Evolutionary conservation across 2,329 filamentous ascomycete genomes (phyloP).

Genomic region (Microsporum canis): DNA sequence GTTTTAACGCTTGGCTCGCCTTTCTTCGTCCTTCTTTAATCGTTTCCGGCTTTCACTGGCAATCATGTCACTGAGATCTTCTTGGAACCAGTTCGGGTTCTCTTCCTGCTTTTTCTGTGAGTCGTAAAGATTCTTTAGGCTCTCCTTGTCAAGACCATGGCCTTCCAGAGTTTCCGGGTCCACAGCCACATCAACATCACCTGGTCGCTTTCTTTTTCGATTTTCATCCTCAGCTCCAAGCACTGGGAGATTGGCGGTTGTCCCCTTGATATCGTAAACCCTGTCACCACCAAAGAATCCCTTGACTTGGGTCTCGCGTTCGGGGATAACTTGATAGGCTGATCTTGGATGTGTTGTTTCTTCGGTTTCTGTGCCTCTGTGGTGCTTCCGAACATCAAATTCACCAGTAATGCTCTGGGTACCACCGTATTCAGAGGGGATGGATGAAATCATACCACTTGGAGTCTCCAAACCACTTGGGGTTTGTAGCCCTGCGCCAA

Average conservation of each 20-base stretch:
- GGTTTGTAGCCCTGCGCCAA: slow-evolving; percentile 57
- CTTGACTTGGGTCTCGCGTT: slow-evolving; percentile 71
- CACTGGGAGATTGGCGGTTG: slow-evolving; percentile 51
- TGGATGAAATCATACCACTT: slow-evolving; percentile 64
- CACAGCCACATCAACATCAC: slow-evolving; percentile 85
- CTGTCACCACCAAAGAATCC: slow-evolving; percentile 96
- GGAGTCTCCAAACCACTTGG: slow-evolving; percentile 70
- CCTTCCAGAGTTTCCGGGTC: slow-evolving; percentile 67
- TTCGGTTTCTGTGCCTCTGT: slow-evolving; percentile 78
- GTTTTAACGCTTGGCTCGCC: slow-evolving; percentile 45
- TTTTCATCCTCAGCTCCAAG: slow-evolving; percentile 68
- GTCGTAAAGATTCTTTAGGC: slow-evolving; percentile 70
- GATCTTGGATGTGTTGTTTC: slow-evolving; percentile 61
- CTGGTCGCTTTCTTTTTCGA: slow-evolving; percentile 86
- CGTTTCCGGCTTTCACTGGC: slow-evolving; percentile 84
- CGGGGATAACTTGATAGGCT: slow-evolving; percentile 81
- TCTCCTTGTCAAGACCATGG: slow-evolving; percentile 64
- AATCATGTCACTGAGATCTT: slow-evolving; percentile 93
- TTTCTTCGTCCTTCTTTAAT: slow-evolving; percentile 76
- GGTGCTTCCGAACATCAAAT: slow-evolving; percentile 80
- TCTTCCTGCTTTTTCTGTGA: slow-evolving; percentile 53
- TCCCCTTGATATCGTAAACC: slow-evolving; percentile 71
- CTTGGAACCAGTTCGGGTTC: slow-evolving; percentile 64
- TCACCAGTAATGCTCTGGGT: slow-evolving; percentile 71
- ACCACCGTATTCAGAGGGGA: slow-evolving; percentile 67